These are phyloP conservation scores for Gnomoniopsis smithogilvyi DNA, from an alignment of 2,329 filamentous ascomycete species.

Conservation along the genomic window DNA sequence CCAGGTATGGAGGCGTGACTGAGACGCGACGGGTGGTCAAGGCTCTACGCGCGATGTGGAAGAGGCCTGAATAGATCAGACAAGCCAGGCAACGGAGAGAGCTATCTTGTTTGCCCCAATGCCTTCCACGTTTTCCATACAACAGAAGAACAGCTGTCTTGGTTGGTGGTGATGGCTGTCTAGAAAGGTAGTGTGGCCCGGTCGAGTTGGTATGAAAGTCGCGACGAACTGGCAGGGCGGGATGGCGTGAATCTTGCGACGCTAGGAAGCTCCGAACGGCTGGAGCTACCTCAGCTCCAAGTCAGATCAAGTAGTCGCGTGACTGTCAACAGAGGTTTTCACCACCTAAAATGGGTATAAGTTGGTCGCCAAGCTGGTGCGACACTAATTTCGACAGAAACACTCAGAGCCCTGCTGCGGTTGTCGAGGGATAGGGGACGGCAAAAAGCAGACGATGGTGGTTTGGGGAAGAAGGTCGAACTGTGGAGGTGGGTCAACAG, in stretches of 20 bases:
- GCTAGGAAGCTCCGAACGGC: neutral
- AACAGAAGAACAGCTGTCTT: neutral
- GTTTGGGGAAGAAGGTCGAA: conserved; percentile 14
- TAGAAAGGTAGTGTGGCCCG: neutral
- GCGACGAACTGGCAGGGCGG: neutral
- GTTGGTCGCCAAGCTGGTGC: conserved; percentile 11
- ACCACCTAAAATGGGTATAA: neutral
- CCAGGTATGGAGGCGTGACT: no score
- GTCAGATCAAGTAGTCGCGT: neutral
- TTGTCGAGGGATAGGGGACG: neutral
- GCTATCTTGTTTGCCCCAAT: neutral
- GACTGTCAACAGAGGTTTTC: neutral
- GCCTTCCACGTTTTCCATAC: neutral
- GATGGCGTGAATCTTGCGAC: neutral
- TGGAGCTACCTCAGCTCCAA: neutral
- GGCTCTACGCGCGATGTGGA: neutral
- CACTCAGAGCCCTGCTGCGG: neutral
- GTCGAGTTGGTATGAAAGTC: neutral
- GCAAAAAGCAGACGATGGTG: neutral
- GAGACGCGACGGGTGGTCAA: neutral
- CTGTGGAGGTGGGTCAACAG: conserved; percentile 15
- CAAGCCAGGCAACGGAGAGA: neutral
- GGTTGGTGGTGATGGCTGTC: neutral
- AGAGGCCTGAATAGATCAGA: neutral
- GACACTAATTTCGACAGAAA: conserved; percentile 5